phyloP scores from a whole-genome alignment of 148 eudicot species.

The Vaccinium myrtillus region DNA sequence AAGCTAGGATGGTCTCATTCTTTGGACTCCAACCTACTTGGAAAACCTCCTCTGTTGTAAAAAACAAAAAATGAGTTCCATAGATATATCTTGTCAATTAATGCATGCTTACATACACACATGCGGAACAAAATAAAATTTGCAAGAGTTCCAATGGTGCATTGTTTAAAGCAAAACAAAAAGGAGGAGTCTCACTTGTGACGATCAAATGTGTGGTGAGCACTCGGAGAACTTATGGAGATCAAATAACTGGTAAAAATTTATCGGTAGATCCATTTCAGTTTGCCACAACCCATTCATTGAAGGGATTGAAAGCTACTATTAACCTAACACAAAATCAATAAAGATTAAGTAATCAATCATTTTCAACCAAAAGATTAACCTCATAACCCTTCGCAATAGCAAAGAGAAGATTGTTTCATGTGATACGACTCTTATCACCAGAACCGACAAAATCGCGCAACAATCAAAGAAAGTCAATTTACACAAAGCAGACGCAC shows the following conservation, averaged over 20 bases:
- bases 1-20: no score
- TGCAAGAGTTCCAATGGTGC: background rate
- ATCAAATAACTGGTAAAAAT: no score
- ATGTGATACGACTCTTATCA: background rate
- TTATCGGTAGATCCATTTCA: no score
- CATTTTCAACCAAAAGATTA: no score
- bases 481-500: background rate
- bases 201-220: no score
- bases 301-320: no score
- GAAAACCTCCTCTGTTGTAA: conserved; percentile 43
- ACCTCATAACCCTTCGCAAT: background rate
- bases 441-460: background rate
- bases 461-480: background rate
- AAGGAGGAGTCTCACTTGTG: conserved; percentile 25
- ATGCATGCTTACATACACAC: background rate
- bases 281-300: no score
- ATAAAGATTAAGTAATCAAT: no score
- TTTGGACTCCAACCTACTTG: no score
- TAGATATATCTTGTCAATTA: background rate
- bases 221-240: no score
- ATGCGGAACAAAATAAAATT: background rate
- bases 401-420: background rate
- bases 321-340: no score
- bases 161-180: background rate
- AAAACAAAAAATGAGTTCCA: conserved; percentile 7